A percentile compares a stretch with the other conserved stretches of the same genome.
These are phyloP conservation scores for Coprinellus micaceus DNA, from an alignment of 768 basidiomycete genomes.

Conservation along the genomic window DNA sequence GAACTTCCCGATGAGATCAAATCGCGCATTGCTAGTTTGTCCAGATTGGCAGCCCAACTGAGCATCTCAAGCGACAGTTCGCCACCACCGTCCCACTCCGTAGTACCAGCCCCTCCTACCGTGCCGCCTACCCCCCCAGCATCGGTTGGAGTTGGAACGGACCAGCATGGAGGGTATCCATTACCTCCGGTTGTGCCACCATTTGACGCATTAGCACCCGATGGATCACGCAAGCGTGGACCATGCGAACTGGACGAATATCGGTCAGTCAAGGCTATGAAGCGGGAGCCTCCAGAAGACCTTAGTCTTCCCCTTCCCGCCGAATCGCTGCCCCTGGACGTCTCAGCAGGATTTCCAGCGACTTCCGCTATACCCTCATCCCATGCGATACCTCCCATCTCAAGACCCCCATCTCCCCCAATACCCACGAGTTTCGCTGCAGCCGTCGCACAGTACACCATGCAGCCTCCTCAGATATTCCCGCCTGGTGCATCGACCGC, in stretches of 20 bases:
- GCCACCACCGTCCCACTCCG: constrained; percentile 17
- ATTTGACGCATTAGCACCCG: constrained; percentile 28
- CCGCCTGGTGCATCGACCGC: constrained; percentile 6
- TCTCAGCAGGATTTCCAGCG: constrained; percentile 15
- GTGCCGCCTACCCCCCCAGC: not conserved
- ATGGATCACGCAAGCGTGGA: constrained; percentile 42
- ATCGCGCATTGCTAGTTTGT: not conserved
- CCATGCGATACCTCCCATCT: constrained; percentile 23
- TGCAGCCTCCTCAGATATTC: constrained; percentile 28
- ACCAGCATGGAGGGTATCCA: constrained; percentile 3
- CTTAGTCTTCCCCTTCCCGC: constrained; percentile 30
- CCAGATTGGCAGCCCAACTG: constrained; percentile 6
- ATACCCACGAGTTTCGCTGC: constrained; percentile 25
- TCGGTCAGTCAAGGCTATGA: constrained; percentile 42
- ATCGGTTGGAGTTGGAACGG: not conserved
- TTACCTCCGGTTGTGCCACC: constrained; percentile 7
- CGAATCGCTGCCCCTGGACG: constrained; percentile 14
- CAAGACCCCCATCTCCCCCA: constrained; percentile 32
- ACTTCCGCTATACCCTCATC: constrained; percentile 17
- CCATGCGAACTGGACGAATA: constrained; percentile 42
- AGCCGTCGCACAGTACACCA: constrained; percentile 23
- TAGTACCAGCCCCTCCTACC: not conserved
- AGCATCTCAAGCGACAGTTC: constrained; percentile 10
- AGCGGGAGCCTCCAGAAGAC: constrained; percentile 44
- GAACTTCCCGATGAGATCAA: constrained; percentile 3